These are phyloP conservation scores for Zymoseptoria pseudotritici DNA, from an alignment of 2,329 filamentous ascomycete genomes.

Conservation along the genomic window DNA sequence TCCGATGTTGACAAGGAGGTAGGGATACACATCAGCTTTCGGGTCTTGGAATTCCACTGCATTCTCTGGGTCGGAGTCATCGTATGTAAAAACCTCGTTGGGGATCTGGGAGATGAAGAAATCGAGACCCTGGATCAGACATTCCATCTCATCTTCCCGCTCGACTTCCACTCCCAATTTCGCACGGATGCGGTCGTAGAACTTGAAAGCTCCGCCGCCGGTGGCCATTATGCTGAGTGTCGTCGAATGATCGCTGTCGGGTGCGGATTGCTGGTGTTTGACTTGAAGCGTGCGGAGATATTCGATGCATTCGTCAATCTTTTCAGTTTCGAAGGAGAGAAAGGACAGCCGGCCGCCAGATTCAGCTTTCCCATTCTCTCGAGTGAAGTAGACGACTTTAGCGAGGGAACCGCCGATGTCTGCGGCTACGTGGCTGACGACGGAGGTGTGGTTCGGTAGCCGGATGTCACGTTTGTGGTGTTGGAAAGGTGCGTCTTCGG, in stretches of 20 bases:
- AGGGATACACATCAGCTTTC: conserved; percentile 80
- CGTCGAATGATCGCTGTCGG: conserved; percentile 16
- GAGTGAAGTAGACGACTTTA: conserved; percentile 95
- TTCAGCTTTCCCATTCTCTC: conserved; percentile 55
- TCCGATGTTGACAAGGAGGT: conserved; percentile 95
- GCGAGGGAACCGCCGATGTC: conserved; percentile 96
- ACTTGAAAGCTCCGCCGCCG: conserved; percentile 92
- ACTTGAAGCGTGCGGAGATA: conserved; percentile 82
- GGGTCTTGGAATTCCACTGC: conserved; percentile 84
- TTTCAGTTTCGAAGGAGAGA: conserved; percentile 90
- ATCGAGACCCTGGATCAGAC: conserved; percentile 84
- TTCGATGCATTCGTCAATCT: conserved; percentile 85
- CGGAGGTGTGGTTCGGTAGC: conserved; percentile 88
- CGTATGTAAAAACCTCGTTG: conserved; percentile 93
- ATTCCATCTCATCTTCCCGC: conserved; percentile 97
- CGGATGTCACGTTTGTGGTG: conserved; percentile 87
- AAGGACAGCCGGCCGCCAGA: conserved; percentile 90
- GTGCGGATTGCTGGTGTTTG: conserved; percentile 56
- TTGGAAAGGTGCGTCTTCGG: conserved; percentile 48
- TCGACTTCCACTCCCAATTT: conserved; percentile 80
- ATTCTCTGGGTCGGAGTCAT: conserved; percentile 57
- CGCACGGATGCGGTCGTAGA: conserved; percentile 82
- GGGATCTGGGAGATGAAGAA: conserved; percentile 99
- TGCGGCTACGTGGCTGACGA: conserved; percentile 93
- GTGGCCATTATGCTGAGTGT: conserved; percentile 92